These are phyloP conservation scores for Trypanosoma platydactyli DNA, from an alignment of 208 protist species.

Conservation along the genomic window DNA sequence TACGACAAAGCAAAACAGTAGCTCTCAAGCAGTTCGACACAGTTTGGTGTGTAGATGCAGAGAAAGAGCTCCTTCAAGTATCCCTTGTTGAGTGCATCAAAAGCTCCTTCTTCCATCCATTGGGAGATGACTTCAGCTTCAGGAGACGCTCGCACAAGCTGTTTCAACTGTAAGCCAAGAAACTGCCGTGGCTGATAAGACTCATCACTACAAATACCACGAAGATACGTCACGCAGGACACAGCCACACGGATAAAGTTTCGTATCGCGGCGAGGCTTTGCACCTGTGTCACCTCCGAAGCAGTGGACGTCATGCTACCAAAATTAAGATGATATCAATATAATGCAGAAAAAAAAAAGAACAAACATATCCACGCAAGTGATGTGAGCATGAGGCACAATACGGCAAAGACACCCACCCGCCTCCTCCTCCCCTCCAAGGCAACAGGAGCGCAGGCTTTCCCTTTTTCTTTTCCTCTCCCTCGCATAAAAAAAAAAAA, in stretches of 20 bases:
- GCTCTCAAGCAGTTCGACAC: constrained; percentile 64
- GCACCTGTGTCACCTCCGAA: constrained; percentile 56
- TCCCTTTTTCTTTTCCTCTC: constrained; percentile 17
- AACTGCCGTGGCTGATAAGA: constrained; percentile 63
- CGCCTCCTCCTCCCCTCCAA: no score
- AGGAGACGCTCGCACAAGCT: constrained; percentile 53
- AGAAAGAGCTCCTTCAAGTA: constrained; percentile 81
- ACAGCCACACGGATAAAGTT: constrained; percentile 79
- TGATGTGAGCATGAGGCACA: not conserved
- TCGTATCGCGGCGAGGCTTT: constrained; percentile 80
- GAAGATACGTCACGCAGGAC: constrained; percentile 74
- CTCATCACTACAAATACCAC: constrained; percentile 71
- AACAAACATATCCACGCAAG: constrained; percentile 12
- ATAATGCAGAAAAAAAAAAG: constrained; percentile 21
- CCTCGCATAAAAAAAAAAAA: constrained; percentile 16
- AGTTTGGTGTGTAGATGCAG: constrained; percentile 68
- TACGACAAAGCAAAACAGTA: constrained; percentile 79
- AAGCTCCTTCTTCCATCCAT: constrained; percentile 80
- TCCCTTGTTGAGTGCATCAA: constrained; percentile 76
- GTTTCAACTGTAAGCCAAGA: constrained; percentile 57
- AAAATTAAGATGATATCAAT: constrained; percentile 5
- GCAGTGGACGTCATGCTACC: constrained; percentile 30
- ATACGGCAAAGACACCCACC: no score
- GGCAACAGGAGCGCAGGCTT: not conserved
- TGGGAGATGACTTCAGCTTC: constrained; percentile 60